Conservation (phyloP, 768 basidiomycete genomes). For the Trametes cubensis region DNA sequence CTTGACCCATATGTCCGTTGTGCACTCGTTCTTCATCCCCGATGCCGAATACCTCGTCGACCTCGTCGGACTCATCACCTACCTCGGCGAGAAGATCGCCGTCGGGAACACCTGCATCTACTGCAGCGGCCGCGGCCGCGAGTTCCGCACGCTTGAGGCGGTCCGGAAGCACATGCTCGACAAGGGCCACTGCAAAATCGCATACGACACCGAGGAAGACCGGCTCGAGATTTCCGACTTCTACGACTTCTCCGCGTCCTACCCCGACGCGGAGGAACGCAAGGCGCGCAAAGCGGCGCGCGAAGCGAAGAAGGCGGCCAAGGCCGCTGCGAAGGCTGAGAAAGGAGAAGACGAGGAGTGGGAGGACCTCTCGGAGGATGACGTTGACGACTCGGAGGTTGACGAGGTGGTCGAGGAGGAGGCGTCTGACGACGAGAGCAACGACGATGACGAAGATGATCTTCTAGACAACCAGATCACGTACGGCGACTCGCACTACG, state of each 20-base stretch:
- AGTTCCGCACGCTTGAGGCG: conserved; percentile 83
- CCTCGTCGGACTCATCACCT: conserved; percentile 74
- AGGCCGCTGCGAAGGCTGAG: conserved; percentile 10
- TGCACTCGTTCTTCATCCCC: conserved; percentile 95
- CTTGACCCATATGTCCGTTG: conserved; percentile 82
- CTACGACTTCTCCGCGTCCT: conserved; percentile 88
- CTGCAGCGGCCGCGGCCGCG: conserved; percentile 81
- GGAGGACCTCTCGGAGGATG: conserved; percentile 41
- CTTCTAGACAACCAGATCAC: conserved; percentile 53
- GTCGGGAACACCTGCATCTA: conserved; percentile 92
- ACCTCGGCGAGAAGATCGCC: conserved; percentile 91
- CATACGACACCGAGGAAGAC: conserved; percentile 81
- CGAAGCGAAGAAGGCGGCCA: conserved; percentile 18
- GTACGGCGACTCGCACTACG: conserved; percentile 79
- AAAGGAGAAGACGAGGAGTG: conserved; percentile 30
- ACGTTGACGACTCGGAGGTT: conserved; percentile 35
- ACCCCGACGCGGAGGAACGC: conserved; percentile 53
- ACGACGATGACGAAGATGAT: conserved; percentile 40
- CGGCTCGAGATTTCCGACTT: conserved; percentile 87
- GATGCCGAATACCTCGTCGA: conserved; percentile 91
- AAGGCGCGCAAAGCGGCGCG: conserved; percentile 15
- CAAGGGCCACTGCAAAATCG: conserved; percentile 96
- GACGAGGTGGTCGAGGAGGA: conserved; percentile 40
- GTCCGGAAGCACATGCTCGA: conserved; percentile 95
- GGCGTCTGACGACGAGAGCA: conserved; percentile 36